These are phyloP conservation scores for Coemansia sp. DNA, from an alignment of 192 early-diverging fungal genomes.

Conservation along the genomic window DNA sequence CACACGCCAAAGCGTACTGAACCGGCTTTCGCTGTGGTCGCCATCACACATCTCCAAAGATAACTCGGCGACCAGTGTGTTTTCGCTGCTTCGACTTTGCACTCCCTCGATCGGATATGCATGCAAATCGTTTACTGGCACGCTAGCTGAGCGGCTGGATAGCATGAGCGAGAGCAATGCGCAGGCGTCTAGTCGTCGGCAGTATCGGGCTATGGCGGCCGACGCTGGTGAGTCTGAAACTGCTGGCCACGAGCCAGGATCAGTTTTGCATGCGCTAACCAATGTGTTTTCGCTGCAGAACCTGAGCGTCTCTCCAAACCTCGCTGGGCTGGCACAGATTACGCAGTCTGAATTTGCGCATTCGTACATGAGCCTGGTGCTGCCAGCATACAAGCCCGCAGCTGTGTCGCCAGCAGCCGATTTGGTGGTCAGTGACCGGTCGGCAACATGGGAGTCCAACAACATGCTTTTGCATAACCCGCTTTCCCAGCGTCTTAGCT, in stretches of 20 bases:
- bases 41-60: conserved; percentile 21
- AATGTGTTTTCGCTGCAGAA: conserved; percentile 45
- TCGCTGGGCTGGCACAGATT: conserved; percentile 33
- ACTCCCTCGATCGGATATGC: conserved; percentile 28
- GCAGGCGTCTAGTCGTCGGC: conserved; percentile 5
- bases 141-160: conserved; percentile 24
- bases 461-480: conserved; percentile 36
- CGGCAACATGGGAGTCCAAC: conserved; percentile 59
- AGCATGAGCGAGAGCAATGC: conserved; percentile 10
- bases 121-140: conserved; percentile 21
- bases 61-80: conserved; percentile 7
- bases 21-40: conserved; percentile 37
- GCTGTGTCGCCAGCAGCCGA: conserved; percentile 66
- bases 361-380: conserved; percentile 36
- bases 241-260: conserved; percentile 15
- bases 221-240: background rate
- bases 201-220: conserved; percentile 1
- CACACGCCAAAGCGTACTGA: conserved; percentile 16
- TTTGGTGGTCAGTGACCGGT: conserved; percentile 61
- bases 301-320: conserved; percentile 28
- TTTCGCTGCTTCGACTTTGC: conserved; percentile 42
- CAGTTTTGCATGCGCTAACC: conserved; percentile 36
- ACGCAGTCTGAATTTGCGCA: conserved; percentile 30
- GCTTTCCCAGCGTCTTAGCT: conserved; percentile 26
- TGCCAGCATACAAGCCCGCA: conserved; percentile 56